Percentiles rank a stretch among this genome's conserved stretches.
phyloP scores from a whole-genome alignment of 1,284 basidiomycete genomes.

The Mycocalia duriaeana region DNA sequence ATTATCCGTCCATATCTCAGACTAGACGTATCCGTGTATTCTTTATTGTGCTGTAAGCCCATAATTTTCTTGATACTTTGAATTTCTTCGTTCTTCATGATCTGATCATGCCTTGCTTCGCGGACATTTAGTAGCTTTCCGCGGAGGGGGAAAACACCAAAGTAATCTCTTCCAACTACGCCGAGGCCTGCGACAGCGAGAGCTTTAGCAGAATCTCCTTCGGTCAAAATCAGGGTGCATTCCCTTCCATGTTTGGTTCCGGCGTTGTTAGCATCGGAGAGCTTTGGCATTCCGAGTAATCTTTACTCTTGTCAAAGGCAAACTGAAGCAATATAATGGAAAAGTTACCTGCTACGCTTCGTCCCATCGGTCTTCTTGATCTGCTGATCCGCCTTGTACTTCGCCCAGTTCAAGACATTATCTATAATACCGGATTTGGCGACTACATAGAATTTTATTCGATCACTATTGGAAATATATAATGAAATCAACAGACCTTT shows the following conservation, averaged over 20 bases:
- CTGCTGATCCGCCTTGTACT: conserved; percentile 93
- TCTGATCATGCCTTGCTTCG: conserved; percentile 92
- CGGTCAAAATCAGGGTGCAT: conserved; percentile 96
- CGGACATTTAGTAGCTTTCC: conserved; percentile 98
- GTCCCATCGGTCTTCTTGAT: conserved; percentile 96
- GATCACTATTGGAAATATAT: not conserved
- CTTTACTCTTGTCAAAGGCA: conserved; percentile 34
- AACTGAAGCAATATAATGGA: too few relatives aligned
- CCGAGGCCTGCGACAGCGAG: conserved; percentile 92
- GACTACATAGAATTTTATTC: conserved; percentile 43
- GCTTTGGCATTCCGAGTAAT: conserved; percentile 87
- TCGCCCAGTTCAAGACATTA: conserved; percentile 91
- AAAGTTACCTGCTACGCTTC: conserved; percentile 76
- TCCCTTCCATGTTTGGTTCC: conserved; percentile 78
- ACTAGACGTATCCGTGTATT: conserved; percentile 69
- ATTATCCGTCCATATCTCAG: conserved; percentile 94
- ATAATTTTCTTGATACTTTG: conserved; percentile 98
- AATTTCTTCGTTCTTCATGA: conserved; percentile 98
- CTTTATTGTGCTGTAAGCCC: conserved; percentile 91
- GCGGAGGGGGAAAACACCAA: conserved; percentile 95
- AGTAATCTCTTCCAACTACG: conserved; percentile 95
- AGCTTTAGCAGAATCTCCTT: conserved; percentile 99
- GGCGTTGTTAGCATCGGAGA: conserved; percentile 97
- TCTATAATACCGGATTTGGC: conserved; percentile 90
- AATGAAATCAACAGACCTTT: conserved; percentile 59